Base-by-base conservation (phyloP, 495 filamentous ascomycete genomes). In the Lasiosphaeris hirsuta region DNA sequence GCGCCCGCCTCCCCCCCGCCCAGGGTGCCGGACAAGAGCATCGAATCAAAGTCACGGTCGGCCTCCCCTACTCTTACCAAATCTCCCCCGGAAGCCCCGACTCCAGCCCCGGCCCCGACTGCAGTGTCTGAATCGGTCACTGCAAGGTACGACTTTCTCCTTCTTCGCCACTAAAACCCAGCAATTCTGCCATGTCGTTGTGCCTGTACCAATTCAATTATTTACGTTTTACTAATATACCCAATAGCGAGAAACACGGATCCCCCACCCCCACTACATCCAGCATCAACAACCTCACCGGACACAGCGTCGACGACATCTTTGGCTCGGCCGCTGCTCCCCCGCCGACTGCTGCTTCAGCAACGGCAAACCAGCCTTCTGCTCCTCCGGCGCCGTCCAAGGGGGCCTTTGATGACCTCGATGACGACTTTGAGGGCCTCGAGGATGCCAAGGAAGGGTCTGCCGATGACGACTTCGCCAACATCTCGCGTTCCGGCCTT, bases 401-500 rank as follows among this genome's bases (percentile, higher is more conserved):
- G 56, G 67, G 72, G 41, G 62, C 82, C 59, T 79, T 84, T 51
- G 84, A 86, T 59, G 89, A 92, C 53, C 92, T 96, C 62, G 95
- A 96, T 45, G 87, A 91, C 41, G 91, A 90, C 38, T 98, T 98
- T 66, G 90, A 72, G 56, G 92, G 90, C 55, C 81, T 97, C 10
- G 83, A 88, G 54, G 91, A 97, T 60, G 90, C 90, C 15, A 92
- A 93, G 59, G 94, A 97, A 67, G 89, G 84, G 10, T 90, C 91
- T n/a, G 89, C 89, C n/a, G 85, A 89, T 60, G 87, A 90, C 58
- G 91, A 94, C 57, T 96, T 95, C 73, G 87, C 78, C 54, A 81
- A 74, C 64, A 73, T 81, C 43, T 82, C 78, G 7, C 71, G 83
- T 57, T 82, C 79, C 7, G 79, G 79, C 7, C 73, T 89, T 43